Percentiles rank a stretch among this genome's conserved stretches.
phyloP scores from a whole-genome alignment of 1,284 basidiomycete genomes.

The Xerocomus minutiporus region DNA sequence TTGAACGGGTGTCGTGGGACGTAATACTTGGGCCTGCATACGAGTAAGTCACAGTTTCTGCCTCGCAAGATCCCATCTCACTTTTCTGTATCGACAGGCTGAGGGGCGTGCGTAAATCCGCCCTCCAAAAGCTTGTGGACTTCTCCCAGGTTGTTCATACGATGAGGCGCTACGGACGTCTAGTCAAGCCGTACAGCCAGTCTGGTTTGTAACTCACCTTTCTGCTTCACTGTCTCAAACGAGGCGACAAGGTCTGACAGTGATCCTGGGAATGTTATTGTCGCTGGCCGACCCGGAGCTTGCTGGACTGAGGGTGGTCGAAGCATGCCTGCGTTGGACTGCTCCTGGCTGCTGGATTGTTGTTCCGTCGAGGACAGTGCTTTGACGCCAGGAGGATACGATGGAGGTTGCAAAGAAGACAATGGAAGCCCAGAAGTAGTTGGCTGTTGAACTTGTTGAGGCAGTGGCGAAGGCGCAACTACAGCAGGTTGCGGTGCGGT shows the following conservation, averaged over 20 bases:
- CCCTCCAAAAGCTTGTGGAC: conserved; percentile 91
- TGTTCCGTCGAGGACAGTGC: conserved; percentile 39
- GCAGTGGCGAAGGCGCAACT: conserved; percentile 51
- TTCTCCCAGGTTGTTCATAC: conserved; percentile 82
- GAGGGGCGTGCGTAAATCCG: conserved; percentile 83
- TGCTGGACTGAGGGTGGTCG: conserved; percentile 44
- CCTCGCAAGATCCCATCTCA: conserved; percentile 36
- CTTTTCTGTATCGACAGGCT: conserved; percentile 94
- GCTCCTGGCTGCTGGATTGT: conserved; percentile 25
- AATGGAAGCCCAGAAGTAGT: conserved; percentile 26
- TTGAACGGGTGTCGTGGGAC: conserved; percentile 90
- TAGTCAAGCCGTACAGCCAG: not conserved
- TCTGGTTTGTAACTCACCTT: conserved; percentile 52
- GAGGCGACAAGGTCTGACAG: conserved; percentile 91
- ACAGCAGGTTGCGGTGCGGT: conserved; percentile 24
- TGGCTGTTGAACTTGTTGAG: conserved; percentile 58
- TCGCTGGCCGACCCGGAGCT: conserved; percentile 31
- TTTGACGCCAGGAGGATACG: conserved; percentile 70
- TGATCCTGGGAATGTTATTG: conserved; percentile 68
- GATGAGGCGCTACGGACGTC: conserved; percentile 60
- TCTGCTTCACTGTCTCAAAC: conserved; percentile 95
- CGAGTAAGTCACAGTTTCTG: conserved; percentile 9
- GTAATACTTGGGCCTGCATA: conserved; percentile 87
- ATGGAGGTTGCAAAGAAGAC: conserved; percentile 38
- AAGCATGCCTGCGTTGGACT: conserved; percentile 25